A percentile compares a stretch with the other conserved stretches of the same genome.
These are phyloP conservation scores for Funneliformis geosporum DNA, from an alignment of 192 early-diverging fungal species.

Conservation along the genomic window DNA sequence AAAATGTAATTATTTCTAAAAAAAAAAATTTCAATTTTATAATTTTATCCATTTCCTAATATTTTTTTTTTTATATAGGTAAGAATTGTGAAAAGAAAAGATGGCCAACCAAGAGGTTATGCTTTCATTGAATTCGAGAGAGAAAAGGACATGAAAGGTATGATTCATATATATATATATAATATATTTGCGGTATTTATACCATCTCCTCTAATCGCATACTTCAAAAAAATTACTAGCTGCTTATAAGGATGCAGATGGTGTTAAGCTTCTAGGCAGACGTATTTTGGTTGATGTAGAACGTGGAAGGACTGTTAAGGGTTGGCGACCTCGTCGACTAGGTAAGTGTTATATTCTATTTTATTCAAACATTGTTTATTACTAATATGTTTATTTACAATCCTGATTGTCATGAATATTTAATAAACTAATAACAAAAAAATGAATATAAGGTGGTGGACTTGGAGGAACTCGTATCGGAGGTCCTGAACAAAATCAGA, in stretches of 20 bases:
- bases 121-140: slow-evolving; percentile 95
- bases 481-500: slow-evolving; percentile 51
- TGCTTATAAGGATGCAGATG: slow-evolving; percentile 88
- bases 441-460: slow-evolving; percentile 60
- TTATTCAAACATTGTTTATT: neutral
- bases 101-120: slow-evolving; percentile 83
- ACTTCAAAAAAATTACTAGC: slow-evolving; percentile 33
- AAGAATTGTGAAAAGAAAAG: slow-evolving; percentile 66
- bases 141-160: slow-evolving; percentile 57
- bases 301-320: slow-evolving; percentile 93
- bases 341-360: slow-evolving; percentile 38
- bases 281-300: slow-evolving; percentile 93
- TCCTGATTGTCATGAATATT: neutral
- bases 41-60: neutral
- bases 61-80: slow-evolving; percentile 43
- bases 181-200: no score
- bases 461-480: slow-evolving; percentile 74
- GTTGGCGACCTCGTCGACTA: slow-evolving; percentile 86
- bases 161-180: no score
- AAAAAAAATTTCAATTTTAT: neutral
- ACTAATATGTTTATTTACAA: neutral
- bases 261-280: slow-evolving; percentile 79
- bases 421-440: neutral
- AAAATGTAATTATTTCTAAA: slow-evolving; percentile 54
- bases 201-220: neutral